Evolutionary conservation across 768 basidiomycete genomes (phyloP).

Genomic region (Pisolithus tinctorius): DNA sequence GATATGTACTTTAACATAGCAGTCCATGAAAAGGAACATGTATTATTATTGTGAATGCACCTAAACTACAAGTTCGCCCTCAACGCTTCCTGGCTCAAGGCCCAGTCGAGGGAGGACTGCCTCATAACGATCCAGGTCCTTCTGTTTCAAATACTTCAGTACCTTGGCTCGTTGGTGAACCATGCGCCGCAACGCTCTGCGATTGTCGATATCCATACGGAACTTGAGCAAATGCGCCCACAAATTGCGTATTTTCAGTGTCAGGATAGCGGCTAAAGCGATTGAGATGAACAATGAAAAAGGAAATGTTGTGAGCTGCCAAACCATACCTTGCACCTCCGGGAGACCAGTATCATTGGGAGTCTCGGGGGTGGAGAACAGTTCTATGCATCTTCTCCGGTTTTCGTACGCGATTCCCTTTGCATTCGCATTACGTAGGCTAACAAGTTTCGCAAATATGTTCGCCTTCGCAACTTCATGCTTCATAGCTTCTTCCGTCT

Average conservation of each 20-base stretch:
- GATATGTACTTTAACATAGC: too few species aligned
- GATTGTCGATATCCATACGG: constrained; percentile 72
- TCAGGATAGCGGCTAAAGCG: constrained; percentile 72
- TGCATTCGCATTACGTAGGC: constrained; percentile 85
- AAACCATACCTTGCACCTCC: constrained; percentile 81
- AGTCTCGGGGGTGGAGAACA: constrained; percentile 67
- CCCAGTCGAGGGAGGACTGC: constrained; percentile 64
- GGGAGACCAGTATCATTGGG: constrained; percentile 73
- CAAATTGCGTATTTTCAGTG: constrained; percentile 77
- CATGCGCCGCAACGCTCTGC: constrained; percentile 66
- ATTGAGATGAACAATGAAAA: not conserved
- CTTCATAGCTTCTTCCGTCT: constrained; percentile 20
- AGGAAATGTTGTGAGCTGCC: not conserved
- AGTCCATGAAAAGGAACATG: too few species aligned
- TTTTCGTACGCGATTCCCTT: constrained; percentile 86
- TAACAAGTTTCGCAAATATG: constrained; percentile 62
- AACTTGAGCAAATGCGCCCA: constrained; percentile 65
- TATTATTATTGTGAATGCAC: not conserved
- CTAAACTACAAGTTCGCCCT: constrained; percentile 81
- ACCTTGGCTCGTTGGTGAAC: constrained; percentile 81
- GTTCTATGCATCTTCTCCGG: constrained; percentile 64
- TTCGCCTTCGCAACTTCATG: constrained; percentile 42
- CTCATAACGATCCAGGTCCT: constrained; percentile 67
- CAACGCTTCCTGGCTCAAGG: constrained; percentile 71
- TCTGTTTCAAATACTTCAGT: constrained; percentile 67